Evolutionary conservation across 257 asterid genomes (phyloP).

Genomic region (Penstemon davidsonii): DNA sequence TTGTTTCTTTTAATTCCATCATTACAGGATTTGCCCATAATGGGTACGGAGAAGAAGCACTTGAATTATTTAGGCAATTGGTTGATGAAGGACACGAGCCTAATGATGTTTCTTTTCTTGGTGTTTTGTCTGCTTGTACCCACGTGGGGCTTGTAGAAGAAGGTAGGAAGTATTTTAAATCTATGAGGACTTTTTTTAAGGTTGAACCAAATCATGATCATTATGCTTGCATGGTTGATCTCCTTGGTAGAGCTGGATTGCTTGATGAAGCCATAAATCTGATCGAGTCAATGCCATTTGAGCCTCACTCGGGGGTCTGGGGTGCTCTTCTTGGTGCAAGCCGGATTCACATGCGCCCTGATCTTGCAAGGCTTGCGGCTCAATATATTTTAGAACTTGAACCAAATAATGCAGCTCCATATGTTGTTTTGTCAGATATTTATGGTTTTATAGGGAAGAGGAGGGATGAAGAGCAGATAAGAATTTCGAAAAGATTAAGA

Average conservation of each 20-base stretch:
- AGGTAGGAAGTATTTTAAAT: constrained; percentile 57
- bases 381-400: constrained; percentile 49
- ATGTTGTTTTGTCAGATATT: constrained; percentile 64
- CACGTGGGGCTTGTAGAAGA: constrained; percentile 67
- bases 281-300: constrained; percentile 66
- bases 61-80: constrained; percentile 49
- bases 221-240: constrained; percentile 81
- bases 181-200: constrained; percentile 47
- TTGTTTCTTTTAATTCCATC: constrained; percentile 66
- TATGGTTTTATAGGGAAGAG: constrained; percentile 44
- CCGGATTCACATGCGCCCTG: constrained; percentile 50
- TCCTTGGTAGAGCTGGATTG: constrained; percentile 76
- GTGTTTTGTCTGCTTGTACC: constrained; percentile 78
- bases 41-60: constrained; percentile 64
- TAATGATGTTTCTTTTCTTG: constrained; percentile 67
- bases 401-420: constrained; percentile 69
- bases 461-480: constrained; percentile 59
- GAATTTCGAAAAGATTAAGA: constrained; percentile 52
- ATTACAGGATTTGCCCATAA: constrained; percentile 71
- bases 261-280: constrained; percentile 61
- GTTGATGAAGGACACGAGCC: constrained; percentile 49
- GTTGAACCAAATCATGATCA: constrained; percentile 76
- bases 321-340: constrained; percentile 90
- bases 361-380: constrained; percentile 73
- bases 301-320: constrained; percentile 76